A percentile compares a stretch with the other conserved stretches of the same genome.
Evolutionary conservation across 768 basidiomycete species (phyloP).

Genomic region (Pulveroboletus frians): DNA sequence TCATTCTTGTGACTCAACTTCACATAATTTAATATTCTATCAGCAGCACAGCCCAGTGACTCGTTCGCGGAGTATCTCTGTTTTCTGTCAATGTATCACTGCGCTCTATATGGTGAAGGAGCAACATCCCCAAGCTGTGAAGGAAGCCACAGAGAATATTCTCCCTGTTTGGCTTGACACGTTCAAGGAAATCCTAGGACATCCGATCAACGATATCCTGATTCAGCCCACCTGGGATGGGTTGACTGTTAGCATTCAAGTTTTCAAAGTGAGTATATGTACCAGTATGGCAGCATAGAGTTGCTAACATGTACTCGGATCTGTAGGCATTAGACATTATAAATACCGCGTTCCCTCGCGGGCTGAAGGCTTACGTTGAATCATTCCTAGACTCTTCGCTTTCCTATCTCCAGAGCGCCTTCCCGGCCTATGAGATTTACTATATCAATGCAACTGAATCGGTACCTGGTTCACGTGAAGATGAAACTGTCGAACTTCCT

Average conservation of each 20-base stretch:
- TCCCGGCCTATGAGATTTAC: constrained; percentile 54
- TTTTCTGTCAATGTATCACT: constrained; percentile 86
- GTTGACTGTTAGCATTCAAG: constrained; percentile 70
- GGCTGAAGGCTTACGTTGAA: constrained; percentile 57
- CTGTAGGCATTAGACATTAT: constrained; percentile 73
- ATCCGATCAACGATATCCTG: constrained; percentile 58
- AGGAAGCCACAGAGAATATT: constrained; percentile 73
- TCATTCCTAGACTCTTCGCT: constrained; percentile 57
- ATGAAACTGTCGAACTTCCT: constrained; percentile 68
- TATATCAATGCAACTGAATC: constrained; percentile 55
- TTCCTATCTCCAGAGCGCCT: constrained; percentile 53
- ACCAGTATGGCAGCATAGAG: neutral
- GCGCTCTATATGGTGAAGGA: constrained; percentile 95
- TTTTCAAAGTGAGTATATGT: constrained; percentile 63
- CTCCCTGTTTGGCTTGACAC: constrained; percentile 91
- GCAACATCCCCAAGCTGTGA: constrained; percentile 81
- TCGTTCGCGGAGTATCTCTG: constrained; percentile 77
- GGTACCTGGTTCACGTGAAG: constrained; percentile 65
- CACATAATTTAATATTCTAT: neutral
- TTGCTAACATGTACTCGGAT: constrained; percentile 1
- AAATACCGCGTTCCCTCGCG: constrained; percentile 75
- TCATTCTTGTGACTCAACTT: neutral
- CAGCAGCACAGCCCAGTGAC: constrained; percentile 74
- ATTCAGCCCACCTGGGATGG: constrained; percentile 71
- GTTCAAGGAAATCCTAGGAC: constrained; percentile 68